A percentile compares a stretch with the other conserved stretches of the same genome.
These are phyloP conservation scores for Didymosphaeria variabile DNA, from an alignment of 2,329 filamentous ascomycete species.

Conservation along the genomic window DNA sequence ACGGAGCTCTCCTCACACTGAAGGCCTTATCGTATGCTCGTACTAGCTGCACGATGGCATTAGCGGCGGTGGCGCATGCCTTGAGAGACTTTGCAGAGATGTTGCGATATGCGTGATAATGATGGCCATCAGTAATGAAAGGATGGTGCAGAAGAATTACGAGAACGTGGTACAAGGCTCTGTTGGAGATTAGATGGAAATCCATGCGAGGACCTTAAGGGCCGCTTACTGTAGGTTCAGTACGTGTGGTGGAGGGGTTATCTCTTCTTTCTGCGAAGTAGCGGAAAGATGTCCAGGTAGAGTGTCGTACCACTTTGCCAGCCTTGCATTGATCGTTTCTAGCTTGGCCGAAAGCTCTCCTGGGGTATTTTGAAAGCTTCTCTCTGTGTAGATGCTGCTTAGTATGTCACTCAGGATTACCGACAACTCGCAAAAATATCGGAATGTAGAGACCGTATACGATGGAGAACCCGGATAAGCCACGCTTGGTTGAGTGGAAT, in stretches of 20 bases:
- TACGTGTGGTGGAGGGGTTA: constrained; percentile 49
- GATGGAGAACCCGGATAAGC: constrained; percentile 48
- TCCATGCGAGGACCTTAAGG: background rate
- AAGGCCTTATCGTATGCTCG: constrained; percentile 58
- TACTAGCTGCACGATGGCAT: constrained; percentile 56
- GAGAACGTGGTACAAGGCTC: constrained; percentile 60
- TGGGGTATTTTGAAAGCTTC: constrained; percentile 42
- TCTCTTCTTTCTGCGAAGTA: constrained; percentile 38
- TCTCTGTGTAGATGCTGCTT: constrained; percentile 51
- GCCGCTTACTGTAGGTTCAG: constrained; percentile 36
- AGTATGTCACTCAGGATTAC: constrained; percentile 56
- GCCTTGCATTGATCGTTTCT: constrained; percentile 51
- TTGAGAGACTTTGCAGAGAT: constrained; percentile 56
- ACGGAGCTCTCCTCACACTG: constrained; percentile 59
- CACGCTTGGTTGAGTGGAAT: constrained; percentile 34
- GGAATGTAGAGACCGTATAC: constrained; percentile 57
- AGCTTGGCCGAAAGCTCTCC: constrained; percentile 50
- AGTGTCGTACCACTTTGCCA: constrained; percentile 54
- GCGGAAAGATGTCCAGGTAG: constrained; percentile 57
- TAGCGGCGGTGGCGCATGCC: constrained; percentile 58
- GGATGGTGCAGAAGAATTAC: constrained; percentile 64
- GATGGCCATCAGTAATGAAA: constrained; percentile 61
- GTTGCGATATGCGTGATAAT: constrained; percentile 53
- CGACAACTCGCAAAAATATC: constrained; percentile 55
- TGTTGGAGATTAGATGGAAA: background rate